Percentiles rank a stretch among this genome's conserved stretches.
phyloP scores from a whole-genome alignment of 1,139 yeast species.

The Hemisphaericaspora xylanilytica region DNA sequence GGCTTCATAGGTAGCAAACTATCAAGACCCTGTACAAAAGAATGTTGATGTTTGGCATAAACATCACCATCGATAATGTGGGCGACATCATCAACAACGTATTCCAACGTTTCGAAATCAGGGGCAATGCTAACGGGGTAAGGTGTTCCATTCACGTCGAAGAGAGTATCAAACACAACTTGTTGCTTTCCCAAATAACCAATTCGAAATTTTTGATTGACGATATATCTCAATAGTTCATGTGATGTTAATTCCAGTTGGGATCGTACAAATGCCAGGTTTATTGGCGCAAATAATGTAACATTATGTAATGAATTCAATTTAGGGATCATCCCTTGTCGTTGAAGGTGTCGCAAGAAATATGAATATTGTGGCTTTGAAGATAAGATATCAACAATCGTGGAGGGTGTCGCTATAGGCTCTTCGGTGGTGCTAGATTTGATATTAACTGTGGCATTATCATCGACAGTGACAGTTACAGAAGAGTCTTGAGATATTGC shows the following conservation, averaged over 20 bases:
- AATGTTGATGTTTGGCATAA: slow-evolving; percentile 64
- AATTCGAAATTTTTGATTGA: slow-evolving; percentile 35
- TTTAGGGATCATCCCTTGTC: slow-evolving; percentile 63
- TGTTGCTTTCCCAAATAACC: slow-evolving; percentile 30
- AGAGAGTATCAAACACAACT: slow-evolving; percentile 33
- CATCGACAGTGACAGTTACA: not conserved
- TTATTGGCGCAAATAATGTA: slow-evolving; percentile 82
- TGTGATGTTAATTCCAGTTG: slow-evolving; percentile 16
- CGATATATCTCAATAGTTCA: slow-evolving; percentile 32
- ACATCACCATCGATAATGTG: slow-evolving; percentile 63
- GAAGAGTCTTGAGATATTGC: slow-evolving; percentile 2
- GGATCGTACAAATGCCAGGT: slow-evolving; percentile 63
- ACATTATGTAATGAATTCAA: slow-evolving; percentile 64
- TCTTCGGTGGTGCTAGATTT: not conserved
- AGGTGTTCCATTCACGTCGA: slow-evolving; percentile 15
- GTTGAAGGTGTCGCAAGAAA: slow-evolving; percentile 64
- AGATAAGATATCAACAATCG: slow-evolving; percentile 77
- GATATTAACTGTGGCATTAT: slow-evolving; percentile 6
- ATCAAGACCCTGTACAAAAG: slow-evolving; percentile 74
- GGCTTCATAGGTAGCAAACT: slow-evolving; percentile 45
- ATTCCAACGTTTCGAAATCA: slow-evolving; percentile 28
- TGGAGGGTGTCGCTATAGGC: slow-evolving; percentile 33
- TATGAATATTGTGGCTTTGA: slow-evolving; percentile 70
- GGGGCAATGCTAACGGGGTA: slow-evolving; percentile 32
- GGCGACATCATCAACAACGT: slow-evolving; percentile 48